These are phyloP conservation scores for Ogataea kodamae DNA, from an alignment of 805 yeast species.

Conservation along the genomic window DNA sequence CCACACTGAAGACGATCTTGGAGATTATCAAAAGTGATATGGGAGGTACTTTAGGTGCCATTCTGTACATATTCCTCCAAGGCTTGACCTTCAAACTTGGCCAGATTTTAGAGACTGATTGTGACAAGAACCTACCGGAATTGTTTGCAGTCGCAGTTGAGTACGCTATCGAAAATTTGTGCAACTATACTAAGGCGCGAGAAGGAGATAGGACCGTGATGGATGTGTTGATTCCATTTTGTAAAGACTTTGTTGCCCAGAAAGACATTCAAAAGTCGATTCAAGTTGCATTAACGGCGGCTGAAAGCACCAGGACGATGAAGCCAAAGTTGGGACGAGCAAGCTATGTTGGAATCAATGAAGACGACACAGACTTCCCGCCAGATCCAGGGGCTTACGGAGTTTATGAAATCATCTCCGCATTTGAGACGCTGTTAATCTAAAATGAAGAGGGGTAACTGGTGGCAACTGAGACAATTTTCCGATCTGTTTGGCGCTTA, in stretches of 20 bases:
- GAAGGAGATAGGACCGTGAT: constrained; percentile 39
- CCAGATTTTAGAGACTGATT: constrained; percentile 18
- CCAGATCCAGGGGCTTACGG: constrained; percentile 44
- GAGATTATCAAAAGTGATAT: constrained; percentile 34
- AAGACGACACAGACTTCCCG: constrained; percentile 29
- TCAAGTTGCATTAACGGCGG: constrained; percentile 29
- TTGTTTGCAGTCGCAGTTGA: constrained; percentile 25
- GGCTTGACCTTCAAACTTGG: constrained; percentile 27
- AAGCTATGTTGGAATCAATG: constrained; percentile 35
- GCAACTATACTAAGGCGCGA: constrained; percentile 36
- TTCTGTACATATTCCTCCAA: constrained; percentile 33
- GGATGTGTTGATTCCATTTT: constrained; percentile 39
- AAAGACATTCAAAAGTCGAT: constrained; percentile 27
- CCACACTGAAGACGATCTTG: constrained; percentile 26
- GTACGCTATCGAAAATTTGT: constrained; percentile 30
- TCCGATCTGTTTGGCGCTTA: too few species aligned
- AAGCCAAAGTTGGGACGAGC: constrained; percentile 38
- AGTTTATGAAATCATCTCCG: constrained; percentile 33
- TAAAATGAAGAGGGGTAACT: too few species aligned
- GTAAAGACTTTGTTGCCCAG: constrained; percentile 21
- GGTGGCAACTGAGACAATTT: too few species aligned
- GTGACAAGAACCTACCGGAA: constrained; percentile 6
- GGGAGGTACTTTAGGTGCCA: constrained; percentile 41
- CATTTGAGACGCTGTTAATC: too few species aligned
- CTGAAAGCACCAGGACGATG: constrained; percentile 36